phyloP scores from a whole-genome alignment of 305 asterid species.

The Solanum aculeatissimum region DNA sequence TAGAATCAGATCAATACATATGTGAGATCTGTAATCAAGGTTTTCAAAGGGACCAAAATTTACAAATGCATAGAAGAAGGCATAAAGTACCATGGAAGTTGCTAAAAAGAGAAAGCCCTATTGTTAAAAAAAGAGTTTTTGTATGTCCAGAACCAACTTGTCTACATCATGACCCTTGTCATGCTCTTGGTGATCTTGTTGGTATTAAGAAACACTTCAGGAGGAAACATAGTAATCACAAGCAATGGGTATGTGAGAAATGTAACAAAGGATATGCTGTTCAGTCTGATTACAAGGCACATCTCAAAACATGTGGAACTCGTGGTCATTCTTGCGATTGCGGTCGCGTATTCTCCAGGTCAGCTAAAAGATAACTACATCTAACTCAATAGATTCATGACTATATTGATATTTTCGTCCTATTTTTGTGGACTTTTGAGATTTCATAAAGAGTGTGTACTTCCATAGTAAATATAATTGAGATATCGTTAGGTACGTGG shows the following conservation, averaged over 20 bases:
- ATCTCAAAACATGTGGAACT: constrained; percentile 28
- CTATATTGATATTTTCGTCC: background rate
- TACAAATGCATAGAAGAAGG: constrained; percentile 30
- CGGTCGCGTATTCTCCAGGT: constrained; percentile 32
- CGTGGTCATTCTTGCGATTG: constrained; percentile 31
- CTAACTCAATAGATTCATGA: background rate
- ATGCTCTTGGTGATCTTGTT: constrained; percentile 30
- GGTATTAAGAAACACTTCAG: constrained; percentile 31
- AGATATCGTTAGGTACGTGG: background rate
- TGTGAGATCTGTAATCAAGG: constrained; percentile 30
- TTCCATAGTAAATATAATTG: background rate
- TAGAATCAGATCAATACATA: constrained; percentile 24
- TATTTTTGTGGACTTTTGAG: background rate
- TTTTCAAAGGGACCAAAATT: constrained; percentile 27
- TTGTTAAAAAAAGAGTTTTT: constrained; percentile 11
- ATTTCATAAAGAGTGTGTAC: background rate
- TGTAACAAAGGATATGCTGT: constrained; percentile 30
- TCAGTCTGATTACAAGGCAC: constrained; percentile 29
- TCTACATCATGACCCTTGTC: constrained; percentile 23
- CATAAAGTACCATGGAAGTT: constrained; percentile 30
- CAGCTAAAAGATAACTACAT: background rate
- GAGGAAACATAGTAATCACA: constrained; percentile 22
- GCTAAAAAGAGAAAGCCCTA: constrained; percentile 15
- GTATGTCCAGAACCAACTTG: constrained; percentile 26
- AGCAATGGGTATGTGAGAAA: constrained; percentile 24